Conservation (phyloP, 352 stramenopile genomes). For the Globisporangium polare region DNA sequence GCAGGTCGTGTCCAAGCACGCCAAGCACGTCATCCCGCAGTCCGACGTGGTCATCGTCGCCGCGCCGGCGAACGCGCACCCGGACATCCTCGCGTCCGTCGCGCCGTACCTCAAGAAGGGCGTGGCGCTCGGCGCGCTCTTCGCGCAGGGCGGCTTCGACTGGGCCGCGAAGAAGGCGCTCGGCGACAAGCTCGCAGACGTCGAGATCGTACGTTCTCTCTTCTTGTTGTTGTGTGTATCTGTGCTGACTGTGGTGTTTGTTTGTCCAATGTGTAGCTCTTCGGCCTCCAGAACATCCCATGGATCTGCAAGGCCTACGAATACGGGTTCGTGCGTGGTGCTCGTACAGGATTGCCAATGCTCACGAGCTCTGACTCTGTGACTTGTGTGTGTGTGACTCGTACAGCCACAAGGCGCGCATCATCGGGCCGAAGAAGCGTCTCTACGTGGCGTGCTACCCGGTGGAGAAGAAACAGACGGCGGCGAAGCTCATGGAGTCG, state of each 20-base stretch:
- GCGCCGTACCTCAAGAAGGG: constrained; percentile 85
- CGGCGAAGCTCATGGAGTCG: constrained; percentile 75
- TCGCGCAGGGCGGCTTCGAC: constrained; percentile 91
- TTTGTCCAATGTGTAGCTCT: constrained; percentile 51
- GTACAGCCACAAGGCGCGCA: constrained; percentile 78
- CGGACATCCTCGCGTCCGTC: constrained; percentile 72
- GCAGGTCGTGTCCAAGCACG: constrained; percentile 73
- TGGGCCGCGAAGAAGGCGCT: constrained; percentile 90
- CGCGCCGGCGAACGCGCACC: constrained; percentile 87
- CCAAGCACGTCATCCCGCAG: constrained; percentile 81
- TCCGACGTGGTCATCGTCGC: constrained; percentile 89
- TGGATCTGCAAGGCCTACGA: constrained; percentile 92
- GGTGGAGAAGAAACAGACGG: constrained; percentile 76
- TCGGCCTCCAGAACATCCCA: constrained; percentile 92
- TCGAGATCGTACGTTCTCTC: constrained; percentile 47
- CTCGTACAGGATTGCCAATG: background rate
- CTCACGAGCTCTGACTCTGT: background rate
- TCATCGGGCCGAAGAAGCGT: constrained; percentile 89
- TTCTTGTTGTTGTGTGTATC: constrained; percentile 14
- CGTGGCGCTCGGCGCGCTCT: constrained; percentile 81
- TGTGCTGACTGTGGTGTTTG: constrained; percentile 2
- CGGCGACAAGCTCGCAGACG: constrained; percentile 47
- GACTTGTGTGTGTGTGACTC: background rate
- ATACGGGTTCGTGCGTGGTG: constrained; percentile 51
- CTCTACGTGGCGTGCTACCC: constrained; percentile 90